A percentile compares a stretch with the other conserved stretches of the same genome.
Evolutionary conservation across 495 filamentous ascomycete genomes (phyloP).

Genomic region (Penicillium coffeae): DNA sequence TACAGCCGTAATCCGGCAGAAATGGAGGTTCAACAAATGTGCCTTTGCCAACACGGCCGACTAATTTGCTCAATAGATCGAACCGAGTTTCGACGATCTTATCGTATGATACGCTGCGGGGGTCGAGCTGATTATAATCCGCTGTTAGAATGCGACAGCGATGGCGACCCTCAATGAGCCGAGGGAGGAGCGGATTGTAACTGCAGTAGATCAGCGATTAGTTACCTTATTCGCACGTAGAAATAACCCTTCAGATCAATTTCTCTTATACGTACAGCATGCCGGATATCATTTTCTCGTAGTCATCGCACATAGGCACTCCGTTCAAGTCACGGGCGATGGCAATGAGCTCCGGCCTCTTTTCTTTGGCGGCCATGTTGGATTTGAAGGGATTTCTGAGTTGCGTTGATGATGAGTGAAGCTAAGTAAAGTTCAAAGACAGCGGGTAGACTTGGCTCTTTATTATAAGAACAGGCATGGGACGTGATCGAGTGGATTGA

Average conservation of each 20-base stretch:
- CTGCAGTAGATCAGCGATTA: too few species aligned
- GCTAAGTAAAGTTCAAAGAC: too few species aligned
- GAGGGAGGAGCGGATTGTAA: constrained; percentile 42
- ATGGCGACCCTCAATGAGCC: constrained; percentile 41
- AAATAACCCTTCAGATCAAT: too few species aligned
- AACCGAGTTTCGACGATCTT: constrained; percentile 30
- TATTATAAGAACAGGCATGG: too few species aligned
- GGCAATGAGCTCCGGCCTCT: constrained; percentile 43
- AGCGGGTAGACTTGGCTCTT: too few species aligned
- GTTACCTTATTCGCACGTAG: too few species aligned
- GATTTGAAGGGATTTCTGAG: too few species aligned
- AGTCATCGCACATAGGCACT: constrained; percentile 46
- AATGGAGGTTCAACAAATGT: constrained; percentile 51
- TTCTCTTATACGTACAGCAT: constrained; percentile 47
- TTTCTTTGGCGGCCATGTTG: constrained; percentile 37
- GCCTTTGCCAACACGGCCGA: constrained; percentile 42
- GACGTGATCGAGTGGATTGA: too few species aligned
- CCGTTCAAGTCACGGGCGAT: constrained; percentile 36
- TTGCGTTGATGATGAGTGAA: too few species aligned
- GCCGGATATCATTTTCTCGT: constrained; percentile 53
- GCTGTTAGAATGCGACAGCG: constrained; percentile 37
- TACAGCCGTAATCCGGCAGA: constrained; percentile 53
- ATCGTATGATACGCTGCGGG: constrained; percentile 35
- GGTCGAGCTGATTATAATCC: constrained; percentile 48
- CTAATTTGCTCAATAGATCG: constrained; percentile 35